Base-by-base conservation (phyloP, 164 flowering plant species). In the Macadamia integrifolia region DNA sequence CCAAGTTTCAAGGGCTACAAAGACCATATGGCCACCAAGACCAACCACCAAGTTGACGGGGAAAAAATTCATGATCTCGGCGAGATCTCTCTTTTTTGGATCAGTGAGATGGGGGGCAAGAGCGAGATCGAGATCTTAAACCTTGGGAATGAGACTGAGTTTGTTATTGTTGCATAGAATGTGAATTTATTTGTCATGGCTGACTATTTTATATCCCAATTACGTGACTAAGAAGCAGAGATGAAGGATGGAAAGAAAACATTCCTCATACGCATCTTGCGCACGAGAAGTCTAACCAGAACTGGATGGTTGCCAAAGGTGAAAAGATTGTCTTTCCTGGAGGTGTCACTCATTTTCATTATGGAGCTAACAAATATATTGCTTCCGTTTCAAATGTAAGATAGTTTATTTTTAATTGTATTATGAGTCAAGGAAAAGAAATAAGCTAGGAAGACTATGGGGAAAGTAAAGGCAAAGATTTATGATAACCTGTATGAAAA, bases 201-300 rank as follows among this genome's bases (percentile, higher is more conserved):
- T 69, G 55, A 55, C 48, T 66, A 32, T 62, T 64, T 40, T 77
- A 91, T 94, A 71, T 92, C 60, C 98, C 96, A 59, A 80, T 92
- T 58, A 92, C 84, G 85, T 92, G 98, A 96, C 98, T 96, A 58
- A 80, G 67, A 72, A 92, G 98, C 82, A 82, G 98, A 81, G 98
- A 92, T 77, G 88, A 86, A 80, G 92, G 87, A 9, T 88, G 96
- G 96, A 86, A 92, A 75, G 94, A 82, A 71, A 92, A 92, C 74
- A 88, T 92, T 67, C 98, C 98, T 70, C 96, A 92, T 63, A 90
- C 96, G 64, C 98, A 92, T 83, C 92, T 92, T 65, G 98, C 96
- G 55, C 77, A 74, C 56, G 98, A 90, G 82, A 90, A 92, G 69
- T 90, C 96, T 68, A 94, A 90, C 77, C 94, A 90, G 79, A 90